phyloP scores from a whole-genome alignment of 305 asterid genomes.

The Withania somnifera region DNA sequence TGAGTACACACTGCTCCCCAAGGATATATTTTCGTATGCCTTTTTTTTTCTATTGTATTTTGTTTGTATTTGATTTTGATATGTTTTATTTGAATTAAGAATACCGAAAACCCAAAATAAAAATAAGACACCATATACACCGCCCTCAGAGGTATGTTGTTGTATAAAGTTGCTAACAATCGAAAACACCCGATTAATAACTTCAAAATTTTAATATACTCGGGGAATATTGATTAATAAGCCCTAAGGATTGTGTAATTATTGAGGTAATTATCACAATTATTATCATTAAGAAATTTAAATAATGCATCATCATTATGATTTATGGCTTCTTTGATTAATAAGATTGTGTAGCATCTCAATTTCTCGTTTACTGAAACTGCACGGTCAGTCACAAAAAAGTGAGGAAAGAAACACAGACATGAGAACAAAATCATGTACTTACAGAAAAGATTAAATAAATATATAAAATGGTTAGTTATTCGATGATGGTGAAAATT shows the following conservation, averaged over 20 bases:
- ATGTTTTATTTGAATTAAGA: too few species aligned
- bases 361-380: constrained; percentile 27
- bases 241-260: constrained; percentile 21
- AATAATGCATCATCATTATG: constrained; percentile 26
- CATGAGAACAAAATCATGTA: constrained; percentile 28
- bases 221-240: not conserved
- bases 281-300: constrained; percentile 25
- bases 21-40: too few species aligned
- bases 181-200: not conserved
- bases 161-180: constrained; percentile 9
- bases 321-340: constrained; percentile 24
- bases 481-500: constrained; percentile 25
- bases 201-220: too few species aligned
- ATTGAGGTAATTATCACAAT: constrained; percentile 31
- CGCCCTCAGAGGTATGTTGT: too few species aligned
- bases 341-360: constrained; percentile 22
- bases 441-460: not conserved
- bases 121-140: too few species aligned
- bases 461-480: constrained; percentile 2
- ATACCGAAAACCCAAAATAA: too few species aligned
- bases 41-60: too few species aligned
- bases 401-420: constrained; percentile 32
- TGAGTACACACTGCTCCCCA: too few species aligned
- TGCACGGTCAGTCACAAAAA: constrained; percentile 23
- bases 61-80: too few species aligned